Base-by-base conservation (phyloP, 805 yeast species). In the Barnettozyma sp. region DNA sequence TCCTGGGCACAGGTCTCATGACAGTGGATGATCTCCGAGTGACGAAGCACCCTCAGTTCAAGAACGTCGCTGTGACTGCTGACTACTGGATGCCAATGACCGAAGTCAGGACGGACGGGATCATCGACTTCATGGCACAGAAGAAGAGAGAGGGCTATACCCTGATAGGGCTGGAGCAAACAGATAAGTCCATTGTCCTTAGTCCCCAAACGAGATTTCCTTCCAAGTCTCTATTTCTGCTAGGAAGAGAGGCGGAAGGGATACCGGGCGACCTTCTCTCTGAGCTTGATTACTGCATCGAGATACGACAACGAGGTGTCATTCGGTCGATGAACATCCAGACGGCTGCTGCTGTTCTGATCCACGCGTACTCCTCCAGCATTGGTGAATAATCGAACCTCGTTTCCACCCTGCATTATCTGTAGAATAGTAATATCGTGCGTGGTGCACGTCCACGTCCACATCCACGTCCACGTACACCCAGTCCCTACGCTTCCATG, bases 301-400 rank as follows among this genome's bases (percentile, higher is more conserved):
- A 88, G 52, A 88, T 88, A 48, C 84, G 86, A 53, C 97, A 88
- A 55, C 79, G 76, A 26, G 97, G 97, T 12, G 87, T 88, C 13
- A 77, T 90, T 26, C 69, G 97, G 46, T 87, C 96, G 2, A 88
- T 88, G 97, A 88, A 88, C 52, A 88, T 88, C 42, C 97, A 88
- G 61, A 88, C 97, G 0, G 97, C 97, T 1, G 79, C 97, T 1
- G 97, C 97, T 0, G 87, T 88, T 15, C 75, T 88, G 34, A 95
- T 87, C 6, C 94, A 88, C 58, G 92, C 96, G 0, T 88, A 90
- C 50, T 77, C 94, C 1, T 43, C 53, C 12, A 31, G 30, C 12
- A 12, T 35, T 11, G 28, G 13, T 35, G 14, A 23, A 28, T 10
- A 8, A 15, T n/a, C n/a, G n/a, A n/a, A n/a, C n/a, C n/a, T n/a